Evolutionary conservation across 2,329 filamentous ascomycete genomes (phyloP).

Genomic region (Sodiomyces alkalinus): DNA sequence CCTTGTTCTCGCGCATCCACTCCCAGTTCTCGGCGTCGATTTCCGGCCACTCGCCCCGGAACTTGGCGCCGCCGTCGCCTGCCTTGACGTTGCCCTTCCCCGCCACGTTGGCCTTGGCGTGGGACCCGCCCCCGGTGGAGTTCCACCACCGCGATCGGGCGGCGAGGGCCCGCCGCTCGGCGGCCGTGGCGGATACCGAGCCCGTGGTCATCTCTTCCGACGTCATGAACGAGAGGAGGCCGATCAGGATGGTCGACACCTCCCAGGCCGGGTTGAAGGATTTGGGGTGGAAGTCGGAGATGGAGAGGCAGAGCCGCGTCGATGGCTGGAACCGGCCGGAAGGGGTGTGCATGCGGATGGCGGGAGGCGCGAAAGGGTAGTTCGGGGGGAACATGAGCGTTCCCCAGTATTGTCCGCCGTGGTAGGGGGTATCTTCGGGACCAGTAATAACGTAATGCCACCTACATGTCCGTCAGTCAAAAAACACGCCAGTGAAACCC

Average conservation of each 20-base stretch:
- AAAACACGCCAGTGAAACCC: too few species aligned
- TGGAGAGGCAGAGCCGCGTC: conserved; percentile 82
- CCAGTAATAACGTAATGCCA: conserved; percentile 96
- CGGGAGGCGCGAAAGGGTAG: conserved; percentile 92
- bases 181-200: conserved; percentile 60
- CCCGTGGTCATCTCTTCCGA: conserved; percentile 98
- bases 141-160: conserved; percentile 88
- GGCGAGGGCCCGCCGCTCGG: conserved; percentile 67
- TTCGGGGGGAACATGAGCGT: conserved; percentile 89
- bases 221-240: conserved; percentile 93
- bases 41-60: conserved; percentile 79
- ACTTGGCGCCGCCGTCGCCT: conserved; percentile 85
- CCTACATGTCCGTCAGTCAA: too few species aligned
- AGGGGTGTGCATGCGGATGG: conserved; percentile 98
- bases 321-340: conserved; percentile 90
- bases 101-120: conserved; percentile 34
- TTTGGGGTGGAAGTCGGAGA: conserved; percentile 95
- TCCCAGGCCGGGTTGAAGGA: conserved; percentile 98
- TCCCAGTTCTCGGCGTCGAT: conserved; percentile 78
- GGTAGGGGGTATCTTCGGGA: conserved; percentile 84
- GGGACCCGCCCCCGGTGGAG: conserved; percentile 73
- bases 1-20: conserved; percentile 73
- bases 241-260: conserved; percentile 89
- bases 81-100: conserved; percentile 72
- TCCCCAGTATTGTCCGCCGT: conserved; percentile 95